Evolutionary conservation across 1,284 basidiomycete genomes (phyloP).

Genomic region (Trichosporon coremiiforme): DNA sequence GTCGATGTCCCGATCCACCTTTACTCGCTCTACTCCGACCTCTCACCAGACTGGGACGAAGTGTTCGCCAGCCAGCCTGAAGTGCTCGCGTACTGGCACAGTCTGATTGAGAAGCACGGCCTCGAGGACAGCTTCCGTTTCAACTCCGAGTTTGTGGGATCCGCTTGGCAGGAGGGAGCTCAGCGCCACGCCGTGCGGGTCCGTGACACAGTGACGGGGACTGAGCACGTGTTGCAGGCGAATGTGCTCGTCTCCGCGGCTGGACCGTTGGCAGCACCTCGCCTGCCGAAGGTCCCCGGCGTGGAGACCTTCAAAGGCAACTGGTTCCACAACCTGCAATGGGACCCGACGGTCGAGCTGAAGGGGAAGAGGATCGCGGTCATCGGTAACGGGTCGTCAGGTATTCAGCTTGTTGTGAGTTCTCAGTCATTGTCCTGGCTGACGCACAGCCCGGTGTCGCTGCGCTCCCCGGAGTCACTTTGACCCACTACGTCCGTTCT

Average conservation of each 20-base stretch:
- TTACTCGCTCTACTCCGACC: constrained; percentile 38
- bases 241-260: constrained; percentile 41
- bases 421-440: constrained; percentile 11
- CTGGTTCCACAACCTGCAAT: constrained; percentile 49
- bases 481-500: constrained; percentile 29
- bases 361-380: constrained; percentile 19
- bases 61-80: constrained; percentile 32
- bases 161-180: constrained; percentile 28
- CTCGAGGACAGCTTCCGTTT: constrained; percentile 32
- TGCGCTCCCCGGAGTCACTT: constrained; percentile 1
- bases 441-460: constrained; percentile 23
- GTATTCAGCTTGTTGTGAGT: constrained; percentile 25
- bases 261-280: constrained; percentile 39
- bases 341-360: constrained; percentile 37
- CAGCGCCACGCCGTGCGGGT: constrained; percentile 36
- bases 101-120: constrained; percentile 30
- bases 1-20: constrained; percentile 45
- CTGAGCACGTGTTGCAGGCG: constrained; percentile 21
- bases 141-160: constrained; percentile 32
- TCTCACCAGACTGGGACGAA: constrained; percentile 28
- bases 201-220: constrained; percentile 10
- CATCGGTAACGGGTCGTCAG: constrained; percentile 24
- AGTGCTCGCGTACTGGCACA: constrained; percentile 37
- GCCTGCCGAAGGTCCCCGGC: constrained; percentile 46
- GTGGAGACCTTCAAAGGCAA: constrained; percentile 47